Conservation (phyloP, 192 early-diverging fungal species). For the Thoreauomyces humboldtii region DNA sequence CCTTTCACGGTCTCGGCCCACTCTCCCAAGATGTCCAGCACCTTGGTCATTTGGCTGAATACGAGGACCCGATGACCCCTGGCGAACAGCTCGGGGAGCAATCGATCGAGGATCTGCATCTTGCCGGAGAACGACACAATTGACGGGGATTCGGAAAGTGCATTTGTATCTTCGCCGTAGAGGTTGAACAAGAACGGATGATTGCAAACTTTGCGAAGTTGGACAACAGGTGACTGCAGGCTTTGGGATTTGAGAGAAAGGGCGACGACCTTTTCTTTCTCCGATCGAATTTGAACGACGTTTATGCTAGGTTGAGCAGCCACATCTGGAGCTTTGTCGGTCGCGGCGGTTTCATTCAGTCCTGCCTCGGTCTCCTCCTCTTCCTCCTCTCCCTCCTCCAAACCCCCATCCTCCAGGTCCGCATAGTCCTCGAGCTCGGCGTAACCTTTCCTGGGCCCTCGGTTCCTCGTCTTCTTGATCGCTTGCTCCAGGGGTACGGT, state of each 20-base stretch:
- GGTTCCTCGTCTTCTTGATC: background rate
- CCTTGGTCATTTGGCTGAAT: conserved; percentile 97
- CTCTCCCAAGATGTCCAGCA: conserved; percentile 97
- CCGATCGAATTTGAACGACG: no score
- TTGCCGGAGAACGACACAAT: conserved; percentile 80
- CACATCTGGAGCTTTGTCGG: no score
- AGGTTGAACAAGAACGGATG: conserved; percentile 92
- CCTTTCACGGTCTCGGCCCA: conserved; percentile 43
- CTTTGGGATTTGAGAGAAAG: conserved; percentile 34
- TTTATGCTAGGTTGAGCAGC: no score
- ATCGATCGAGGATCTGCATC: conserved; percentile 76
- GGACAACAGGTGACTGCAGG: conserved; percentile 64
- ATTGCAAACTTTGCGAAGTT: conserved; percentile 90
- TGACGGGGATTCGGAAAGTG: conserved; percentile 25
- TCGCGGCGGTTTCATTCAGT: no score
- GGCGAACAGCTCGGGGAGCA: conserved; percentile 76
- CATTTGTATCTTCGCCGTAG: no score
- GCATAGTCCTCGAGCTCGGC: no score
- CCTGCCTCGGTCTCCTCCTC: conserved; percentile 16
- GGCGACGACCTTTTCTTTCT: no score
- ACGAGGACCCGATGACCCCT: conserved; percentile 89
- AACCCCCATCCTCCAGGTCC: background rate
- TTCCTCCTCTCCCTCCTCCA: conserved; percentile 21
- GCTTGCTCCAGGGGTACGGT: background rate
- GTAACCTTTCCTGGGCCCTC: background rate